A percentile compares a stretch with the other conserved stretches of the same genome.
phyloP scores from a whole-genome alignment of 176 grass and related monocot species.

The Aechmea fasciata region DNA sequence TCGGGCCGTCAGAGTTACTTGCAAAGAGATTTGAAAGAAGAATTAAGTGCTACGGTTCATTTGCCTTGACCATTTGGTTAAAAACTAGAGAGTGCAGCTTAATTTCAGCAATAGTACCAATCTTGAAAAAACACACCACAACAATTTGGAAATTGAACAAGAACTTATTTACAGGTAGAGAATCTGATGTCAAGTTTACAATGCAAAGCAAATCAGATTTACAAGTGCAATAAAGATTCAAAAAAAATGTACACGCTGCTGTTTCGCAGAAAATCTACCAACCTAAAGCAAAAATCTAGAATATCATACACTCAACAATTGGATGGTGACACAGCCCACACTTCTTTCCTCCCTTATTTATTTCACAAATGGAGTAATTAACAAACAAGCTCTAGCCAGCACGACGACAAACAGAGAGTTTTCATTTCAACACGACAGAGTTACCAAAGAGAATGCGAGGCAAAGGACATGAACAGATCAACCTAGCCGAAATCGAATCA shows the following conservation, averaged over 20 bases:
- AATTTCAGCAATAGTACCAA: no score
- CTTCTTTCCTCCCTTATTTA: conserved; percentile 29
- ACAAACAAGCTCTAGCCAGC: background rate
- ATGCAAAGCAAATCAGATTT: no score
- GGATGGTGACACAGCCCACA: background rate
- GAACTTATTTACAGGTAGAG: no score
- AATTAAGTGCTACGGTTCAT: no score
- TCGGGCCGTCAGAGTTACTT: no score
- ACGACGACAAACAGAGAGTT: conserved; percentile 1
- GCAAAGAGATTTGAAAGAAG: no score
- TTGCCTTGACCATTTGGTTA: no score
- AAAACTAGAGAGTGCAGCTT: no score
- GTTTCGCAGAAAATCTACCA: background rate
- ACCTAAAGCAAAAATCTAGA: background rate
- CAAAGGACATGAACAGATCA: conserved; percentile 1
- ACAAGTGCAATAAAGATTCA: no score
- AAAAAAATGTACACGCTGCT: conserved; percentile 4
- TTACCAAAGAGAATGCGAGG: conserved; percentile 14
- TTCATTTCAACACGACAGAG: conserved; percentile 4
- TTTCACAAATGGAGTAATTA: background rate
- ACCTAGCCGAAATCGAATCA: conserved; percentile 2
- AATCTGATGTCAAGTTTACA: no score
- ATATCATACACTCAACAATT: conserved; percentile 5
- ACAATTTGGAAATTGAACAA: no score
- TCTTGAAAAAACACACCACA: no score